Evolutionary conservation across 495 filamentous ascomycete species (phyloP).

Genomic region (Penicillium steckii): DNA sequence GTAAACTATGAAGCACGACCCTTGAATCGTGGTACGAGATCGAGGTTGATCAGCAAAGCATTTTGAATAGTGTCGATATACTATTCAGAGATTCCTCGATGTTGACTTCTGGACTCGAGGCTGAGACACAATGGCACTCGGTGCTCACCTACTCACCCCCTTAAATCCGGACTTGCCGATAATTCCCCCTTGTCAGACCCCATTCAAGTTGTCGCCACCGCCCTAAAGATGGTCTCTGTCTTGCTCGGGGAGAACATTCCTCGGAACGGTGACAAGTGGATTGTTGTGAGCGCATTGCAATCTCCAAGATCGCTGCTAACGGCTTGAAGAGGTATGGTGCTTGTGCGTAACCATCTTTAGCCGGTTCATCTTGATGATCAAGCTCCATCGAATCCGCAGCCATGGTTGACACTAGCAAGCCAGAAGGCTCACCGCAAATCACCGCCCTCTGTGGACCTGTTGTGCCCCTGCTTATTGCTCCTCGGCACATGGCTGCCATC

Average conservation of each 20-base stretch:
- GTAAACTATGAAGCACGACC: too few species aligned
- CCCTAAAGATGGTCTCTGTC: not conserved
- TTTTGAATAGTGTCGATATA: too few species aligned
- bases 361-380: slow-evolving; percentile 5
- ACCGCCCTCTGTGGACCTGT: not conserved
- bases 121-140: not conserved
- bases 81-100: not conserved
- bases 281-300: not conserved
- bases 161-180: not conserved
- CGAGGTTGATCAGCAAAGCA: not conserved
- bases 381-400: not conserved
- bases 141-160: not conserved
- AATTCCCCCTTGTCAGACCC: too few species aligned
- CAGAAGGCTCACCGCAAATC: slow-evolving; percentile 6
- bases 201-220: not conserved
- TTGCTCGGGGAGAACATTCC: slow-evolving; percentile 7
- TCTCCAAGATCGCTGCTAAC: slow-evolving; percentile 22
- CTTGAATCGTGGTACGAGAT: too few species aligned
- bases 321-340: slow-evolving; percentile 7
- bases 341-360: slow-evolving; percentile 13
- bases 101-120: not conserved
- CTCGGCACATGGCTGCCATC: slow-evolving; percentile 9
- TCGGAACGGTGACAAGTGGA: not conserved
- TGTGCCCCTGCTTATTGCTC: not conserved
- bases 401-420: slow-evolving; percentile 5